Base-by-base conservation (phyloP, 2,329 filamentous ascomycete genomes). In the Hymenoscyphus fraxineus region DNA sequence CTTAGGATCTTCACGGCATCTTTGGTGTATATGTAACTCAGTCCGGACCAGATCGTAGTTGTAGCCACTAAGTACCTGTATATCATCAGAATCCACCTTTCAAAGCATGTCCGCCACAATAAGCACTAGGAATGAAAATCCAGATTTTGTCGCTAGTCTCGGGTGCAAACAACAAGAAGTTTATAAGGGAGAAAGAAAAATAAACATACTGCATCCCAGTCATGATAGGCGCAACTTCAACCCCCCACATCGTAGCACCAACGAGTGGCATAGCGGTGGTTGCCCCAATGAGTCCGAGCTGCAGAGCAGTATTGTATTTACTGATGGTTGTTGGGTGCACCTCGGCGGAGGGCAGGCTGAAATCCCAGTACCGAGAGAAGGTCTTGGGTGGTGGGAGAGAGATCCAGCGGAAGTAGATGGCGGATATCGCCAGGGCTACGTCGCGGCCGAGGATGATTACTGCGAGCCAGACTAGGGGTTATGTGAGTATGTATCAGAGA, bases 331-430 rank as follows among this genome's bases (percentile, higher is more conserved):
- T 95, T 0, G 92, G 92, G 66, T 87, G 89, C 6, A 96, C 92
- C 77, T 95, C 91, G 2, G 92, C 92, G 47, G 88, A 91, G 1
- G 92, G 95, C 15, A 99, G 83, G 2, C 91, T 94, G 75, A 99
- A 98, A 78, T 99, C 95, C 95, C 95, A 99, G 78, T 98, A 99
- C 19, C 95, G 83, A 19, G 85, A 79, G 77, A 97, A 91, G 0
- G 95, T 98, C 79, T 98, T 98, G 1, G 95, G 95, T 0, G 91
- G 88, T 0, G 95, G 95, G 6, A 99, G 83, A 1, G 92, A 96
- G 69, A 97, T 96, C 85, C 92, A 98, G 68, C 95, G 89, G 77
- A 95, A 98, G 80, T 97, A 98, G 70, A 99, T 88, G 31, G 95
- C 95, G 1, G 93, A 87, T 27, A 97, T 83, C 32, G 85, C 93